phyloP scores from a whole-genome alignment of 2,329 filamentous ascomycete genomes.

The Ambrosiella beaveri region DNA sequence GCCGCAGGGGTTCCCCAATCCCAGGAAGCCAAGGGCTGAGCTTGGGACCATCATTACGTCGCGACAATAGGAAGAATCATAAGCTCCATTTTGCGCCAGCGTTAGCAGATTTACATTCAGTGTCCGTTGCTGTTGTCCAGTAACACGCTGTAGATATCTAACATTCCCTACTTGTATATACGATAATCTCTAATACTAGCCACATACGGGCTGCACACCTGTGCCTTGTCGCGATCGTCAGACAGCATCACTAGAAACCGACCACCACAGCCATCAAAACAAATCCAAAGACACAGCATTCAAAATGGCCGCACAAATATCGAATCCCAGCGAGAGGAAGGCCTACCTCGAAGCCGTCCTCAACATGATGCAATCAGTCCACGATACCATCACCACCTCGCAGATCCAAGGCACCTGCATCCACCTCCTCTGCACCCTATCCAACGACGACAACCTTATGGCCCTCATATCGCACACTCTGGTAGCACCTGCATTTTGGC shows the following conservation, averaged over 20 bases:
- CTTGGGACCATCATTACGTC: too few relatives aligned
- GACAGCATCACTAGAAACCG: neutral
- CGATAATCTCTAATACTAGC: too few relatives aligned
- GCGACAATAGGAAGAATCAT: too few relatives aligned
- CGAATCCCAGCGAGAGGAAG: slow-evolving; percentile 23
- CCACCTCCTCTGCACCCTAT: slow-evolving; percentile 49
- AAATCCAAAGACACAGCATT: neutral
- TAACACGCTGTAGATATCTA: too few relatives aligned
- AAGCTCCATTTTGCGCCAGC: too few relatives aligned
- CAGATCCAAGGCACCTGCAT: slow-evolving; percentile 49
- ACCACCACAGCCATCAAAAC: neutral
- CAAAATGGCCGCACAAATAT: neutral
- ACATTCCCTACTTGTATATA: too few relatives aligned
- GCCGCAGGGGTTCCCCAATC: neutral
- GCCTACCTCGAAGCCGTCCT: slow-evolving; percentile 43
- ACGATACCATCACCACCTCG: slow-evolving; percentile 32
- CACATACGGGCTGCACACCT: too few relatives aligned
- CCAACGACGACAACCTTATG: slow-evolving; percentile 58
- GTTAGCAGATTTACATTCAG: too few relatives aligned
- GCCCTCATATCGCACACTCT: slow-evolving; percentile 57
- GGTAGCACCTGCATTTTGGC: slow-evolving; percentile 55
- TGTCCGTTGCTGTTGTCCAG: too few relatives aligned
- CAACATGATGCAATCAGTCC: slow-evolving; percentile 37
- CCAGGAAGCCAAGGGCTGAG: neutral
- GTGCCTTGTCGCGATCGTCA: neutral